Evolutionary conservation across 2,329 filamentous ascomycete species (phyloP).

Genomic region (Nemania sp.): DNA sequence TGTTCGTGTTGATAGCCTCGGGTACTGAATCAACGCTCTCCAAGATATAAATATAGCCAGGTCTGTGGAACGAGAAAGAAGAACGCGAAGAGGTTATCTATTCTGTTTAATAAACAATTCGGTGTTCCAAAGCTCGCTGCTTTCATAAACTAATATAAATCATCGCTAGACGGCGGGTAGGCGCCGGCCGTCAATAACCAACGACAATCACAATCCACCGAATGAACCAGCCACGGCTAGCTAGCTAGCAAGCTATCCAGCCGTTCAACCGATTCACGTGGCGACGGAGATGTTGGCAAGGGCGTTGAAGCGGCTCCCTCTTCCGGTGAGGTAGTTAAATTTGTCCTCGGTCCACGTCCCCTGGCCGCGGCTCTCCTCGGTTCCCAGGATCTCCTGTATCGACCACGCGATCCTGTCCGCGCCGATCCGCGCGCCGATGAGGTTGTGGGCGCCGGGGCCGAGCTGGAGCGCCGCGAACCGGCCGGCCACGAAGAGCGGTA

Average conservation of each 20-base stretch:
- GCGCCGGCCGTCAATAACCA: too few species aligned
- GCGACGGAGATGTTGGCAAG: conserved; percentile 22
- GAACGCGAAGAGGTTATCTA: too few species aligned
- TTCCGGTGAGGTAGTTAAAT: conserved; percentile 44
- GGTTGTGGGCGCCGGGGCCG: conserved; percentile 73
- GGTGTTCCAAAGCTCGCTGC: background rate
- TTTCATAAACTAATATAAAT: background rate
- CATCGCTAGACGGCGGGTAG: background rate
- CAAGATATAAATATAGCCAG: too few species aligned
- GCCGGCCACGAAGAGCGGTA: conserved; percentile 74
- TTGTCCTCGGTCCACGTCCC: conserved; percentile 33
- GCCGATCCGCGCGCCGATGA: conserved; percentile 73
- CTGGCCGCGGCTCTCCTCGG: conserved; percentile 31
- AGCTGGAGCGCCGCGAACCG: conserved; percentile 69
- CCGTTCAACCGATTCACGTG: background rate
- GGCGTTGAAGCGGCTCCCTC: conserved; percentile 48
- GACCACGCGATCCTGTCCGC: conserved; percentile 76
- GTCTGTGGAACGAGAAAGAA: too few species aligned
- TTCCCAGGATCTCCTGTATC: conserved; percentile 61
- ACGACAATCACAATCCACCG: too few species aligned
- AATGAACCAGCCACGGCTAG: too few species aligned
- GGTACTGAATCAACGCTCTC: too few species aligned
- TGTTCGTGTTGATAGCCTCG: too few species aligned
- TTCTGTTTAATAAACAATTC: too few species aligned
- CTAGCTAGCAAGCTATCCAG: too few species aligned